These are phyloP conservation scores for Coniosporium apollinis DNA, from an alignment of 495 filamentous ascomycete genomes.

Conservation along the genomic window DNA sequence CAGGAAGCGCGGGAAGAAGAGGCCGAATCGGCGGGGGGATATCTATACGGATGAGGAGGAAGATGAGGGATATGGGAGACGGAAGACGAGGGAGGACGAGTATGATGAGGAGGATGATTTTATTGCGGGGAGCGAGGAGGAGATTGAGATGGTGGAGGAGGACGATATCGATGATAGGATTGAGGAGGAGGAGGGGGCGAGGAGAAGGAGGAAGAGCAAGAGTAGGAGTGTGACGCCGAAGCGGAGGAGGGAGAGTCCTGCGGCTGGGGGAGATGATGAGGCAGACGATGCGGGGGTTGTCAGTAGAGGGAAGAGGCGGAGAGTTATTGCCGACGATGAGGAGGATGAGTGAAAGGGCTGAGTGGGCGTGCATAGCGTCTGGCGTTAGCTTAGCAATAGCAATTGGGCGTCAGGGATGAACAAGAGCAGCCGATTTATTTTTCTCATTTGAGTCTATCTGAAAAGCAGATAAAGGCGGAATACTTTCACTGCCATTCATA, in stretches of 20 bases:
- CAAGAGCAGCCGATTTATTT: no score
- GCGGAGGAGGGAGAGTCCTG: conserved; percentile 7
- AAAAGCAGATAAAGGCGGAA: no score
- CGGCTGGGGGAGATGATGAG: conserved; percentile 13
- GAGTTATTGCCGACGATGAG: conserved; percentile 22
- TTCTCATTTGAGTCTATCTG: no score
- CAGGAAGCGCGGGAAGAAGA: conserved; percentile 11
- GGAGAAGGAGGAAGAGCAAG: conserved; percentile 13
- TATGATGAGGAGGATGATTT: conserved; percentile 46
- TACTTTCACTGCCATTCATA: no score
- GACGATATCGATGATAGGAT: conserved; percentile 28
- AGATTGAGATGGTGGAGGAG: conserved; percentile 39
- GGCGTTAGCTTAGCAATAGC: no score
- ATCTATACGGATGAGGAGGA: conserved; percentile 25
- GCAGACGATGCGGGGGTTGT: conserved; percentile 16
- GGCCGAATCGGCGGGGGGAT: no score
- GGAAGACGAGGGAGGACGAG: conserved; percentile 53
- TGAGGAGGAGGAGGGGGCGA: conserved; percentile 19
- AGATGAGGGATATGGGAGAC: conserved; percentile 45
- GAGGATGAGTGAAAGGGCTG: conserved; percentile 17
- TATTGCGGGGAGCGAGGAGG: conserved; percentile 31
- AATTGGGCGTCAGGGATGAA: no score
- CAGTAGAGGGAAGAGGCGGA: conserved; percentile 15
- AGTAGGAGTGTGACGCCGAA: conserved; percentile 2
- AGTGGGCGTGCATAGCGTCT: no score